A percentile compares a stretch with the other conserved stretches of the same genome.
These are phyloP conservation scores for Hansenula lynferdii DNA, from an alignment of 1,139 yeast species.

Conservation along the genomic window DNA sequence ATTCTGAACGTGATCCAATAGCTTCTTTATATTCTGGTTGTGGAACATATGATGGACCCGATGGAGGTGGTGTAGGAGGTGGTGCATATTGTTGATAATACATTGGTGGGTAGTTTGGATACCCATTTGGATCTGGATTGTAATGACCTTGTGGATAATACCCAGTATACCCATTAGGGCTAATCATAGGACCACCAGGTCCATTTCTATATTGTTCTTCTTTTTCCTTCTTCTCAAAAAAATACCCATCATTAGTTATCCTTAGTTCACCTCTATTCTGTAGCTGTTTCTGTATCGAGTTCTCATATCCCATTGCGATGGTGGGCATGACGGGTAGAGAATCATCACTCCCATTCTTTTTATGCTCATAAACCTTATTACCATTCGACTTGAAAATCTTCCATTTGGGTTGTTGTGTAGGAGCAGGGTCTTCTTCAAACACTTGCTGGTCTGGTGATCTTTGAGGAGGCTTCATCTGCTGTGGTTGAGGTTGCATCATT, in stretches of 20 bases:
- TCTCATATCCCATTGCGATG: slow-evolving; percentile 23
- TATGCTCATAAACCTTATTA: slow-evolving; percentile 8
- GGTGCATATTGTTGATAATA: too few species aligned
- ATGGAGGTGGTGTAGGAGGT: background rate
- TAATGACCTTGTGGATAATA: too few species aligned
- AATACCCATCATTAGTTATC: slow-evolving; percentile 21
- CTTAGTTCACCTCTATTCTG: slow-evolving; percentile 16
- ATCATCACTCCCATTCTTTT: slow-evolving; percentile 15
- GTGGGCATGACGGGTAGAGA: slow-evolving; percentile 22
- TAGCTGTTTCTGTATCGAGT: slow-evolving; percentile 15
- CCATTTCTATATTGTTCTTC: background rate
- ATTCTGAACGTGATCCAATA: background rate
- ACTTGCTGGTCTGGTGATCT: background rate
- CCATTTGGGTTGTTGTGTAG: background rate
- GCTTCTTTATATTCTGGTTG: background rate
- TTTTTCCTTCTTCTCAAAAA: slow-evolving; percentile 7
- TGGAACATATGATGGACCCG: background rate
- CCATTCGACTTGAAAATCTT: background rate
- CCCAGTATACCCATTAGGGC: too few species aligned
- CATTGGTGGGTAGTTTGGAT: too few species aligned
- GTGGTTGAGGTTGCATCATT: background rate
- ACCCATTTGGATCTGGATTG: too few species aligned
- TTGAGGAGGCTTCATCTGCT: background rate
- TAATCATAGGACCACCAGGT: too few species aligned
- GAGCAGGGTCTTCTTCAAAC: background rate